A percentile compares a stretch with the other conserved stretches of the same genome.
These are phyloP conservation scores for Dothistroma pini DNA, from an alignment of 2,329 filamentous ascomycete species.

Conservation along the genomic window DNA sequence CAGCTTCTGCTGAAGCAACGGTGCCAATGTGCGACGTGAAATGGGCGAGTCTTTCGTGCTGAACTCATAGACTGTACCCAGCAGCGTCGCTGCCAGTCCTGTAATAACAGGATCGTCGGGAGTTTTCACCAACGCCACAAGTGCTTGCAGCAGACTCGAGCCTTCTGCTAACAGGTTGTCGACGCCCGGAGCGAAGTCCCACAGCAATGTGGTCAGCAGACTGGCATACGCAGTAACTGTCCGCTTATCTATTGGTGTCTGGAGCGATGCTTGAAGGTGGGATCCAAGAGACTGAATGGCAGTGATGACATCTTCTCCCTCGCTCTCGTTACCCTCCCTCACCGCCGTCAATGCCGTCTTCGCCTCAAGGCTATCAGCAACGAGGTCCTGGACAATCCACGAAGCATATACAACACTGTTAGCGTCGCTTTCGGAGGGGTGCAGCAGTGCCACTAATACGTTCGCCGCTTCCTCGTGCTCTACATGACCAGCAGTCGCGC, in stretches of 20 bases:
- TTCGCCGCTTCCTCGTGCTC: slow-evolving; percentile 76
- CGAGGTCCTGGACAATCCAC: slow-evolving; percentile 77
- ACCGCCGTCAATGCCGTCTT: slow-evolving; percentile 78
- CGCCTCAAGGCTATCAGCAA: slow-evolving; percentile 74
- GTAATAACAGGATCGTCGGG: slow-evolving; percentile 48
- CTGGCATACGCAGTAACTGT: slow-evolving; percentile 83
- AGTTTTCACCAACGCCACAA: slow-evolving; percentile 50
- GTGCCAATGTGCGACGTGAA: slow-evolving; percentile 73
- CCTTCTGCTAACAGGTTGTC: slow-evolving; percentile 92
- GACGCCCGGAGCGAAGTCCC: slow-evolving; percentile 84
- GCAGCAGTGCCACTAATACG: slow-evolving; percentile 76
- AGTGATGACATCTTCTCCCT: slow-evolving; percentile 91
- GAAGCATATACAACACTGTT: slow-evolving; percentile 89
- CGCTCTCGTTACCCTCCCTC: slow-evolving; percentile 82
- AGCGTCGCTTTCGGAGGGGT: slow-evolving; percentile 66
- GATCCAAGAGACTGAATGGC: slow-evolving; percentile 84
- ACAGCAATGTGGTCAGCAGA: slow-evolving; percentile 84
- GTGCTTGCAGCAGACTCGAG: slow-evolving; percentile 69
- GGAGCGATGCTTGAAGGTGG: slow-evolving; percentile 77
- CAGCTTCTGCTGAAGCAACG: slow-evolving; percentile 70
- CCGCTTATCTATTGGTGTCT: slow-evolving; percentile 65
- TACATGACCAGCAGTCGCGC: slow-evolving; percentile 87
- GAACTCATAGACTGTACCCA: slow-evolving; percentile 92
- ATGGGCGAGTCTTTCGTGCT: slow-evolving; percentile 96
- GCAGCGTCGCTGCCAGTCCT: slow-evolving; percentile 76